Conservation (phyloP, 2,329 filamentous ascomycete species). For the Geosmithia morbida region DNA sequence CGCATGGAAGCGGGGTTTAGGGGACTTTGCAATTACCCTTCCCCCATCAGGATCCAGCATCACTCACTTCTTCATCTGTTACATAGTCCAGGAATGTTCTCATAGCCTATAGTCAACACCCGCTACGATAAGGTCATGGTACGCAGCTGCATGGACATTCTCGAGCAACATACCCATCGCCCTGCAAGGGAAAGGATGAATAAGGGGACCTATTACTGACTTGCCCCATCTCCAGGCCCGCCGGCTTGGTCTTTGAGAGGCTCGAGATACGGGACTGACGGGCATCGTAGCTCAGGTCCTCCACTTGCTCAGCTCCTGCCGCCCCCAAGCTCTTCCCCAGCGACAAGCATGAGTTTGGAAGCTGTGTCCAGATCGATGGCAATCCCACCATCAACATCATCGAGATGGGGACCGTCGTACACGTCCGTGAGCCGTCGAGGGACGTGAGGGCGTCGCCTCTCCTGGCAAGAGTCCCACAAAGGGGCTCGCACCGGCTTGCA, state of each 20-base stretch:
- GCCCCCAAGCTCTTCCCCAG: constrained; percentile 9
- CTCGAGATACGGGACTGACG: constrained; percentile 4
- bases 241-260: constrained; percentile 5
- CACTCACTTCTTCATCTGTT: no score
- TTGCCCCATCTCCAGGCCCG: no score
- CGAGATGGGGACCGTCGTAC: constrained; percentile 3
- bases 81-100: background rate
- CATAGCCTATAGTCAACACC: constrained; percentile 10
- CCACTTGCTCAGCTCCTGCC: constrained; percentile 8
- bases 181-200: no score
- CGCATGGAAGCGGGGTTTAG: constrained; percentile 8
- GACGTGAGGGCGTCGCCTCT: constrained; percentile 9
- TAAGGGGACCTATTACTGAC: no score
- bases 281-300: constrained; percentile 9
- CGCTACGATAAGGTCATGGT: constrained; percentile 9
- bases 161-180: no score
- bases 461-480: constrained; percentile 4
- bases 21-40: constrained; percentile 7
- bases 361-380: constrained; percentile 8
- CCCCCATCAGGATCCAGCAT: background rate
- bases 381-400: constrained; percentile 3
- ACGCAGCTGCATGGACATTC: no score
- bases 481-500: constrained; percentile 7
- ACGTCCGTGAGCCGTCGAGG: constrained; percentile 2
- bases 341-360: constrained; percentile 9